Conservation (phyloP, 179 eudicot genomes). For the Carnegiea gigantea region DNA sequence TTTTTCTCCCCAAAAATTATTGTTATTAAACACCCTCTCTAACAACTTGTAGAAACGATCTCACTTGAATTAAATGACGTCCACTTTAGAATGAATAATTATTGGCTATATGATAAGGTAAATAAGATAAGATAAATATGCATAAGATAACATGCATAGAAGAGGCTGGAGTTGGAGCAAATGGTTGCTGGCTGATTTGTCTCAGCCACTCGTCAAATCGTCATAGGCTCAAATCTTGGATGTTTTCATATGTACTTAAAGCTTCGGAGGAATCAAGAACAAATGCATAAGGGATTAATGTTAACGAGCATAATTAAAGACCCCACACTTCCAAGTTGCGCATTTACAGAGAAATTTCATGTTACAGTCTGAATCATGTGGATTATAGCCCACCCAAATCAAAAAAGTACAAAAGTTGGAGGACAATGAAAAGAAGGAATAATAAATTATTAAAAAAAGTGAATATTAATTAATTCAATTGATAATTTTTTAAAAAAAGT, state of each 20-base stretch:
- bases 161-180: constrained; percentile 5
- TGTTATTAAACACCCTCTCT: no score
- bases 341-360: neutral
- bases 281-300: neutral
- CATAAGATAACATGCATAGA: no score
- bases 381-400: no score
- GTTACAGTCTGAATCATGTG: neutral
- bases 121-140: no score
- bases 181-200: constrained; percentile 15
- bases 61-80: no score
- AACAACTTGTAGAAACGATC: no score
- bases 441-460: no score
- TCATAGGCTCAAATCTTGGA: neutral
- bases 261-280: neutral
- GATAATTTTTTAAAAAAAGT: no score
- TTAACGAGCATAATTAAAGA: neutral
- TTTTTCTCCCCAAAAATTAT: no score
- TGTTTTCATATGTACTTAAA: neutral
- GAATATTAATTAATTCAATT: no score
- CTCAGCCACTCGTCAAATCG: constrained; percentile 23
- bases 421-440: neutral
- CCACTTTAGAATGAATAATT: no score
- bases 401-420: neutral
- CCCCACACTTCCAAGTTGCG: neutral
- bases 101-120: no score